phyloP scores from a whole-genome alignment of 805 yeast genomes.

The Kodamaea hsintzibuensis region DNA sequence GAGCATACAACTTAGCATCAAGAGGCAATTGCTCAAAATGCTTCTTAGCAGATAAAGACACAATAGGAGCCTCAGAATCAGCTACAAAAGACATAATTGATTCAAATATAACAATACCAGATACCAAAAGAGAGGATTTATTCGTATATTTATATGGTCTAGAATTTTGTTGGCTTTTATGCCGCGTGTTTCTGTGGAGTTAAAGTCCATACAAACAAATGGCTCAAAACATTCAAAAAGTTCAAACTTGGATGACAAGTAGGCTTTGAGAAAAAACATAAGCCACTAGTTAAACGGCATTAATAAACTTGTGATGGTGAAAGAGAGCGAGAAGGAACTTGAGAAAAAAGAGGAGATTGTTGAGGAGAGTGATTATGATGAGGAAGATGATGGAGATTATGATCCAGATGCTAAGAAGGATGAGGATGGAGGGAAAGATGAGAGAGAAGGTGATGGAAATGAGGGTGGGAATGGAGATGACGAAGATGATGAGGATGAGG shows the following conservation, averaged over 20 bases:
- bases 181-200: slow-evolving; percentile 7
- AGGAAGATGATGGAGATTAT: slow-evolving; percentile 37
- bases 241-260: not conserved
- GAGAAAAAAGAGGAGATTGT: not conserved
- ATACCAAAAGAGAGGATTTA: no score
- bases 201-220: not conserved
- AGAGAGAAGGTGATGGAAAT: slow-evolving; percentile 15
- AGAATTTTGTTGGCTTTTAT: not conserved
- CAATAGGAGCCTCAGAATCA: slow-evolving; percentile 46
- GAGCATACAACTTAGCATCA: slow-evolving; percentile 71
- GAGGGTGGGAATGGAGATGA: slow-evolving; percentile 18
- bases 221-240: not conserved
- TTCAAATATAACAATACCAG: not conserved
- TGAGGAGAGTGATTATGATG: slow-evolving; percentile 21
- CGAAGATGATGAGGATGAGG: slow-evolving; percentile 31
- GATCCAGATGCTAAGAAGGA: slow-evolving; percentile 25
- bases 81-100: slow-evolving; percentile 20
- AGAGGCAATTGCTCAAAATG: slow-evolving; percentile 67
- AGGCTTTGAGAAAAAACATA: not conserved
- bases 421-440: slow-evolving; percentile 24
- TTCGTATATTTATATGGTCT: not conserved
- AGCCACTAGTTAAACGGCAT: not conserved
- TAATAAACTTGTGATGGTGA: not conserved
- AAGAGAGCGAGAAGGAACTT: not conserved
- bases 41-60: slow-evolving; percentile 57